A percentile compares a stretch with the other conserved stretches of the same genome.
Conservation (phyloP, 148 eudicot species). For the Silene conica region DNA sequence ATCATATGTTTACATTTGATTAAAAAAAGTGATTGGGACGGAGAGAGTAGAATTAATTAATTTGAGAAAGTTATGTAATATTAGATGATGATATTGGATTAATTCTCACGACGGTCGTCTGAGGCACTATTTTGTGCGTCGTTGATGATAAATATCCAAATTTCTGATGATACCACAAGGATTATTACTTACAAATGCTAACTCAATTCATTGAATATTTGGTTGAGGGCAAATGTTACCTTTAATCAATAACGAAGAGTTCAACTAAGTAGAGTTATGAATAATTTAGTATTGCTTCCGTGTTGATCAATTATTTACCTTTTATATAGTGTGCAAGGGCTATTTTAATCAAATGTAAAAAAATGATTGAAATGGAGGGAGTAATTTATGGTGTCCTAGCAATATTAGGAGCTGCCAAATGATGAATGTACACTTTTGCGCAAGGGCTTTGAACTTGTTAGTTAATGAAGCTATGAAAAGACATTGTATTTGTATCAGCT, state of each 20-base stretch:
- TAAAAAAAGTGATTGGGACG: neutral
- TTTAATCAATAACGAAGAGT: too few species aligned
- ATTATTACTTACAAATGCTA: too few species aligned
- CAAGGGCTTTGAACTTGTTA: conserved; percentile 16
- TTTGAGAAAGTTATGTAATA: neutral
- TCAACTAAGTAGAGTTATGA: too few species aligned
- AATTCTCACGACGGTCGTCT: conserved; percentile 27
- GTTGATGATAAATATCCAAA: conserved; percentile 8
- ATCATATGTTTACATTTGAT: neutral
- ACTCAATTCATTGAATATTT: too few species aligned
- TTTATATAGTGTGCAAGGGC: too few species aligned
- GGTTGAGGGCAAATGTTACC: too few species aligned
- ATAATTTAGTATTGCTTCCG: too few species aligned
- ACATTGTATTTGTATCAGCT: neutral
- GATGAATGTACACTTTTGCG: conserved; percentile 9
- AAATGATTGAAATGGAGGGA: too few species aligned
- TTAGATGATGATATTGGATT: conserved; percentile 25
- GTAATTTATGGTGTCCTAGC: too few species aligned
- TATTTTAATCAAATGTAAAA: too few species aligned
- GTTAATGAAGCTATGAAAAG: neutral
- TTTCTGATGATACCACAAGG: conserved; percentile 18
- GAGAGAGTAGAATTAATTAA: neutral
- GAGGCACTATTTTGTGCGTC: conserved; percentile 9
- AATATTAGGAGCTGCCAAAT: neutral
- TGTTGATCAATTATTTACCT: too few species aligned